Evolutionary conservation across 2,329 filamentous ascomycete species (phyloP).

Genomic region (Annulohypoxylon truncatum): DNA sequence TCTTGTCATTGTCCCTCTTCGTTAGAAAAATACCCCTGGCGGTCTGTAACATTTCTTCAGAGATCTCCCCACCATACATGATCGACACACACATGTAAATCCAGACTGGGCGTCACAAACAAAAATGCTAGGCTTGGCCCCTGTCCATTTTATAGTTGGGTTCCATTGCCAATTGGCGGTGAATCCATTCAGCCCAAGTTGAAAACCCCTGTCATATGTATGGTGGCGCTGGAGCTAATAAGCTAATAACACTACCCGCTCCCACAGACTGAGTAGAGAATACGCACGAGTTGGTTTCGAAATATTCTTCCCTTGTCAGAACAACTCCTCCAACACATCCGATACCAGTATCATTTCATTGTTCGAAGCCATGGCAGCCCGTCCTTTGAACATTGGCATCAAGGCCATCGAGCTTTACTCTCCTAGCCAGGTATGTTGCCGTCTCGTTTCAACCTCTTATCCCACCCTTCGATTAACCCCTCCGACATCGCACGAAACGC

Average conservation of each 20-base stretch:
- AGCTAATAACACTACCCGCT: slow-evolving; percentile 28
- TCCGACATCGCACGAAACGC: slow-evolving; percentile 38
- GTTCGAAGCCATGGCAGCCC: slow-evolving; percentile 70
- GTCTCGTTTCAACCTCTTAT: slow-evolving; percentile 8
- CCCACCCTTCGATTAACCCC: slow-evolving; percentile 18
- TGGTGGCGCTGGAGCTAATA: slow-evolving; percentile 11
- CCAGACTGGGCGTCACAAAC: slow-evolving; percentile 26
- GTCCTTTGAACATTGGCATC: slow-evolving; percentile 89
- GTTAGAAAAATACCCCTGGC: slow-evolving; percentile 13
- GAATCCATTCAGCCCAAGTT: slow-evolving; percentile 39
- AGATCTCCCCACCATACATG: slow-evolving; percentile 33
- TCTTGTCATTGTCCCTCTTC: neutral
- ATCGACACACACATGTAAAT: slow-evolving; percentile 39
- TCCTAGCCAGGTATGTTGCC: slow-evolving; percentile 77
- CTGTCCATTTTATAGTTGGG: slow-evolving; percentile 35
- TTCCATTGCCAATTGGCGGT: slow-evolving; percentile 47
- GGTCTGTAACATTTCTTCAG: slow-evolving; percentile 20
- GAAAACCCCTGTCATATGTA: slow-evolving; percentile 37
- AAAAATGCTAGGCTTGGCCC: slow-evolving; percentile 27
- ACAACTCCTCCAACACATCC: slow-evolving; percentile 16
- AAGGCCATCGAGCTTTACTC: slow-evolving; percentile 94
- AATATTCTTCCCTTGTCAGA: slow-evolving; percentile 20
- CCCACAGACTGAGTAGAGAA: slow-evolving; percentile 27
- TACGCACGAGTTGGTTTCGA: slow-evolving; percentile 25
- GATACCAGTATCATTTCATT: slow-evolving; percentile 12